A percentile compares a stretch with the other conserved stretches of the same genome.
These are phyloP conservation scores for Carex scoparia DNA, from an alignment of 176 grass and related monocot genomes.

Conservation along the genomic window DNA sequence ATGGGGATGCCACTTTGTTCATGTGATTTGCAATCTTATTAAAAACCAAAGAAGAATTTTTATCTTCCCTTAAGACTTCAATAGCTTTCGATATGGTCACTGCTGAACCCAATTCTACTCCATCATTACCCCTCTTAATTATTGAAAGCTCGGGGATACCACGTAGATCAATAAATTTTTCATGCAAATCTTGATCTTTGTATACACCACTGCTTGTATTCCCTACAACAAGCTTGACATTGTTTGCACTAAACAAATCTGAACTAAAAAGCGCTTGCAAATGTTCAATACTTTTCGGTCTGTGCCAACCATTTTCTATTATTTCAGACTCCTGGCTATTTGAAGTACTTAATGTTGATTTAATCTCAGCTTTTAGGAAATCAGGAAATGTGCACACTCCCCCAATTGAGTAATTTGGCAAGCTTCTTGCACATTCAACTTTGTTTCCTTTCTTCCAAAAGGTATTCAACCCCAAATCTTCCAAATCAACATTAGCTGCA, in stretches of 20 bases:
- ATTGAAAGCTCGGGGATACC: slow-evolving; percentile 52
- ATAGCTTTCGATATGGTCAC: slow-evolving; percentile 47
- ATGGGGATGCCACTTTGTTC: slow-evolving; percentile 60
- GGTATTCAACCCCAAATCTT: slow-evolving; percentile 69
- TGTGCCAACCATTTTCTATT: slow-evolving; percentile 36
- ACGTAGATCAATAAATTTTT: slow-evolving; percentile 57
- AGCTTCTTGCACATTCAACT: slow-evolving; percentile 29
- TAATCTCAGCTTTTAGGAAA: slow-evolving; percentile 52
- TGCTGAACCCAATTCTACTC: slow-evolving; percentile 59
- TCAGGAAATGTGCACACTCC: slow-evolving; percentile 54
- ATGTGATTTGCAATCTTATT: slow-evolving; percentile 65
- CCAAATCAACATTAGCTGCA: slow-evolving; percentile 62
- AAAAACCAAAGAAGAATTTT: slow-evolving; percentile 33
- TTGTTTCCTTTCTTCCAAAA: slow-evolving; percentile 57
- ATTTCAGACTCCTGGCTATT: background rate
- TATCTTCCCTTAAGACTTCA: slow-evolving; percentile 35
- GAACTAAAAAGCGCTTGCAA: slow-evolving; percentile 42
- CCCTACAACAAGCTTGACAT: slow-evolving; percentile 48
- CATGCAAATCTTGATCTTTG: slow-evolving; percentile 50
- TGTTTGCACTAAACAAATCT: slow-evolving; percentile 13
- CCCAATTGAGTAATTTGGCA: slow-evolving; percentile 44
- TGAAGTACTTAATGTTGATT: slow-evolving; percentile 17
- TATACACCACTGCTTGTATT: slow-evolving; percentile 68
- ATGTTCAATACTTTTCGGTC: slow-evolving; percentile 45
- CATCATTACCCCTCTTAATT: slow-evolving; percentile 23